Evolutionary conservation across 2,329 filamentous ascomycete genomes (phyloP).

Genomic region (Ascomycota sp.): DNA sequence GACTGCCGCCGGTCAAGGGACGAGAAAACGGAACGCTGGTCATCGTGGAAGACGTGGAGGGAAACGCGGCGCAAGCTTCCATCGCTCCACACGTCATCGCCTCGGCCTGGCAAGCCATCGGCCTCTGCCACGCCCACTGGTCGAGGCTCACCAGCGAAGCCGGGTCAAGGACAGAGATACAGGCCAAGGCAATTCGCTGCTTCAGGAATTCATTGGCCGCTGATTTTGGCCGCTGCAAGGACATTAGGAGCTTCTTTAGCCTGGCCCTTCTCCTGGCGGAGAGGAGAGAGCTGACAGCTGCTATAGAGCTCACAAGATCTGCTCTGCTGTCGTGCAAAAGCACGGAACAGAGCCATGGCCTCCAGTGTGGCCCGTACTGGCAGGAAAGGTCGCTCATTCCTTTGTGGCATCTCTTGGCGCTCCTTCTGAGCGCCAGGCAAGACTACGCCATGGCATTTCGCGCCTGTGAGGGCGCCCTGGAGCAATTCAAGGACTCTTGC

Average conservation of each 20-base stretch:
- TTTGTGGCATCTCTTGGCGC: conserved; percentile 75
- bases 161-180: conserved; percentile 48
- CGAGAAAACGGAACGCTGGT: conserved; percentile 9
- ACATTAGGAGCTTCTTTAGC: conserved; percentile 60
- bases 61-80: conserved; percentile 15
- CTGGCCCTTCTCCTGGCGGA: conserved; percentile 76
- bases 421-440: conserved; percentile 70
- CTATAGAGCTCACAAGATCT: conserved; percentile 64
- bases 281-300: conserved; percentile 56
- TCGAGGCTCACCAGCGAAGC: conserved; percentile 63
- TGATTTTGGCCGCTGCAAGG: conserved; percentile 42
- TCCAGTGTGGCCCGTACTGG: conserved; percentile 30
- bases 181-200: conserved; percentile 55
- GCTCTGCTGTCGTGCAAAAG: conserved; percentile 44
- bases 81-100: conserved; percentile 44
- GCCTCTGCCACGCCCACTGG: conserved; percentile 73
- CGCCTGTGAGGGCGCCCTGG: conserved; percentile 77
- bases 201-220: conserved; percentile 54
- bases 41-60: conserved; percentile 10
- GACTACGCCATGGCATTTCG: conserved; percentile 64
- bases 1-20: conserved; percentile 20
- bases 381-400: conserved; percentile 50
- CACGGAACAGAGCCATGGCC: conserved; percentile 20
- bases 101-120: conserved; percentile 64
- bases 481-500: conserved; percentile 59